A percentile compares a stretch with the other conserved stretches of the same genome.
Evolutionary conservation across 2,329 filamentous ascomycete species (phyloP).

Genomic region (Sarocladiaceae sp.): DNA sequence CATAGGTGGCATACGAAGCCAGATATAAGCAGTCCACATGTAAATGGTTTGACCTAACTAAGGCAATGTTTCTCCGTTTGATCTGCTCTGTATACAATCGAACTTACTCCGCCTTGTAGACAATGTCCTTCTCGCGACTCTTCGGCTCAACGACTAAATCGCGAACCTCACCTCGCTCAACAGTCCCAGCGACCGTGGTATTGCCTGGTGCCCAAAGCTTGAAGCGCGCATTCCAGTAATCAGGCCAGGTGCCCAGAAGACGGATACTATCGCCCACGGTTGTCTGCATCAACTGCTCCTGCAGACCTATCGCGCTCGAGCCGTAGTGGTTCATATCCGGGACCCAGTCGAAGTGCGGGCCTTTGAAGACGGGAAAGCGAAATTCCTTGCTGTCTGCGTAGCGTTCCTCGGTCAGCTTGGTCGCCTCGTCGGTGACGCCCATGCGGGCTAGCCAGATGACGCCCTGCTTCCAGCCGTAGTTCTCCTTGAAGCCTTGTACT

Average conservation of each 20-base stretch:
- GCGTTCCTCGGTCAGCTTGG: background rate
- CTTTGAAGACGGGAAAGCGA: background rate
- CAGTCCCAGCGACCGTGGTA: background rate
- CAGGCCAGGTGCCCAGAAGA: background rate
- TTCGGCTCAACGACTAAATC: background rate
- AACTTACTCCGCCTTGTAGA: too few relatives aligned
- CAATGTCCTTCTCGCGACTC: background rate
- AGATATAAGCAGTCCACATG: too few relatives aligned
- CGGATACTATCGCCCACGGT: background rate
- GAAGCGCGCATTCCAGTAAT: background rate
- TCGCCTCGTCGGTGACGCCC: background rate
- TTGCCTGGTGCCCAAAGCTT: background rate
- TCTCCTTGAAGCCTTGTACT: slow-evolving; percentile 10
- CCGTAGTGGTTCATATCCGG: slow-evolving; percentile 1
- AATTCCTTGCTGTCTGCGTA: background rate
- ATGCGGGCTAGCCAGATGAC: slow-evolving; percentile 10
- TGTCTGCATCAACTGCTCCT: background rate
- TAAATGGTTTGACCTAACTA: too few relatives aligned
- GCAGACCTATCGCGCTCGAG: background rate
- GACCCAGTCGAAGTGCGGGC: background rate
- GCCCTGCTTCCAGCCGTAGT: slow-evolving; percentile 7
- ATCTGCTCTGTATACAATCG: too few relatives aligned
- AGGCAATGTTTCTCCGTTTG: too few relatives aligned
- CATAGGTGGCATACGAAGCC: too few relatives aligned
- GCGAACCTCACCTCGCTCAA: background rate